Percentiles rank a stretch among this genome's conserved stretches.
These are phyloP conservation scores for Termitomyces sp. DNA, from an alignment of 768 basidiomycete species.

Conservation along the genomic window DNA sequence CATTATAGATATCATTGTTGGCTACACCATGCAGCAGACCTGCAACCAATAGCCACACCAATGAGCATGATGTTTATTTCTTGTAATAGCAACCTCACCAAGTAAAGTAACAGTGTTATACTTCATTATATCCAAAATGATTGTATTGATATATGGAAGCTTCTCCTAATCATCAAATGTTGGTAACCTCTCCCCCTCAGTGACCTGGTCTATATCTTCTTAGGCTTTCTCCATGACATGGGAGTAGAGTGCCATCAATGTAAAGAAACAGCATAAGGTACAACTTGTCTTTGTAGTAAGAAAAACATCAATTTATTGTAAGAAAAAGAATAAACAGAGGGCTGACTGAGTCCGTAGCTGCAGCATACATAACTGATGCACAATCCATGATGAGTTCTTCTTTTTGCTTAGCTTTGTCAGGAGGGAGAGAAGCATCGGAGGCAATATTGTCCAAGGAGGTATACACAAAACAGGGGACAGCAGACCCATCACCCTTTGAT, in stretches of 20 bases:
- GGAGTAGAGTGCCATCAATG: slow-evolving; percentile 8
- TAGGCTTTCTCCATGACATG: slow-evolving; percentile 9
- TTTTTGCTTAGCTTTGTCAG: slow-evolving; percentile 3
- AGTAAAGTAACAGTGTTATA: slow-evolving; percentile 20
- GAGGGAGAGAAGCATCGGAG: slow-evolving; percentile 1
- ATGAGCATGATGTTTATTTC: not conserved
- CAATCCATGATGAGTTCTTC: slow-evolving; percentile 16
- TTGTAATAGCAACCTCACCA: slow-evolving; percentile 13
- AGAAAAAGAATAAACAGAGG: no score
- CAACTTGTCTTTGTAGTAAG: slow-evolving; percentile 1
- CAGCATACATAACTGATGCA: slow-evolving; percentile 11
- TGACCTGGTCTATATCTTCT: slow-evolving; percentile 8
- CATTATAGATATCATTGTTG: slow-evolving; percentile 8
- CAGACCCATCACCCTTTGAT: not conserved
- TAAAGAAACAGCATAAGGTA: not conserved
- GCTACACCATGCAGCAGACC: slow-evolving; percentile 3
- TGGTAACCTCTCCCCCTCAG: slow-evolving; percentile 11
- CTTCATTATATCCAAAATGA: slow-evolving; percentile 19
- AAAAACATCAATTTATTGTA: not conserved
- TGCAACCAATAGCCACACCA: not conserved
- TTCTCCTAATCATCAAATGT: slow-evolving; percentile 15
- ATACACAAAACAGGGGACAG: slow-evolving; percentile 6
- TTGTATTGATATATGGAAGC: slow-evolving; percentile 15
- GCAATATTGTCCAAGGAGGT: slow-evolving; percentile 5
- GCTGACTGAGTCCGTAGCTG: slow-evolving; percentile 10